Evolutionary conservation across 148 eudicot genomes (phyloP).

Genomic region (Persicaria maculosa): DNA sequence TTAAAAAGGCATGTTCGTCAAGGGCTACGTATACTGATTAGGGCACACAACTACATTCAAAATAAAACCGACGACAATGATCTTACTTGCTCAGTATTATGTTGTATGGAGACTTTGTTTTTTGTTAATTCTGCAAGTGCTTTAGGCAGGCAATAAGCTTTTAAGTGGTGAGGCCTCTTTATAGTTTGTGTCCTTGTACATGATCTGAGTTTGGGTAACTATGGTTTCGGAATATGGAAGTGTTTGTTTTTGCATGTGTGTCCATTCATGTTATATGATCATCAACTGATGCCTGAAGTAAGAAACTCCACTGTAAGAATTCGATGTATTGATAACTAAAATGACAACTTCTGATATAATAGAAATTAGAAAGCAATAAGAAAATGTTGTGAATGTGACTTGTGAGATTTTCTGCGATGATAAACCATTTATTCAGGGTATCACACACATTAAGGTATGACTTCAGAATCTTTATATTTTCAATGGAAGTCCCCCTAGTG

Average conservation of each 20-base stretch:
- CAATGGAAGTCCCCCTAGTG: too few relatives aligned
- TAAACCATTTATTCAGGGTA: too few relatives aligned
- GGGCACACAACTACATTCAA: too few relatives aligned
- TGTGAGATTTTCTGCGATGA: too few relatives aligned
- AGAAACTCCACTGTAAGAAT: neutral
- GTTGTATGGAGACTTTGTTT: neutral
- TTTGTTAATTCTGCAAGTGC: neutral
- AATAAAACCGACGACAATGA: neutral
- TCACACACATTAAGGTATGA: too few relatives aligned
- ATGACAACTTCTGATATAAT: too few relatives aligned
- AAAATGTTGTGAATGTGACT: too few relatives aligned
- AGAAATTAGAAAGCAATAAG: too few relatives aligned
- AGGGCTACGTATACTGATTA: slow-evolving; percentile 69
- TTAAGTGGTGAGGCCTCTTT: neutral
- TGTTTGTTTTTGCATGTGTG: neutral
- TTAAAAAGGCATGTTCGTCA: slow-evolving; percentile 45
- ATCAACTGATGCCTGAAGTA: neutral
- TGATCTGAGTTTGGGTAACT: neutral
- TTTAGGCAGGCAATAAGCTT: neutral
- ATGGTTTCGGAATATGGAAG: neutral
- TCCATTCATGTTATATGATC: neutral
- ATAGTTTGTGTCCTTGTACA: too few relatives aligned
- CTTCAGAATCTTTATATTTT: too few relatives aligned
- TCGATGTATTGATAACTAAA: neutral
- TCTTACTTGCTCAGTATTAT: too few relatives aligned